These are phyloP conservation scores for Zoysia matrella DNA, from an alignment of 202 grass and related monocot genomes.

Conservation along the genomic window DNA sequence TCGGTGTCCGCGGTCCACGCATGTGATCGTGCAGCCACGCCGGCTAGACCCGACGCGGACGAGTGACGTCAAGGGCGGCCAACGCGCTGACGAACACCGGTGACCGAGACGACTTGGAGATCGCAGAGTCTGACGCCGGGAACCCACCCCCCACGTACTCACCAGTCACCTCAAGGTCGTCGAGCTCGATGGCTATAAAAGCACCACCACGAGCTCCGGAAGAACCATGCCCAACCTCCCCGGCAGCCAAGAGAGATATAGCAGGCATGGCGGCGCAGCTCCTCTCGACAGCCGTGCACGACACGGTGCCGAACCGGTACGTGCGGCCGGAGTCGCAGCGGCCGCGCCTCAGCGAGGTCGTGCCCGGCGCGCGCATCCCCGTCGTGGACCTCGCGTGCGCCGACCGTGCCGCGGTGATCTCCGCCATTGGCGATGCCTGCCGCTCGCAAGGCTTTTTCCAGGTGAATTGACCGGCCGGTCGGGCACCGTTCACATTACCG, in stretches of 20 bases:
- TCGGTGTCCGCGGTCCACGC: background rate
- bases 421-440: slow-evolving; percentile 61
- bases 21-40: background rate
- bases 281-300: slow-evolving; percentile 56
- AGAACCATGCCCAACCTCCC: background rate
- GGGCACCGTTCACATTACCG: background rate
- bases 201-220: background rate
- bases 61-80: background rate
- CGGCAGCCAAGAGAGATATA: background rate
- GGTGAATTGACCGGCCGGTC: slow-evolving; percentile 29
- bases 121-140: no score
- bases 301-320: slow-evolving; percentile 63
- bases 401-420: slow-evolving; percentile 39
- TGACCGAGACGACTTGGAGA: background rate
- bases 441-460: slow-evolving; percentile 77
- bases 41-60: background rate
- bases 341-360: slow-evolving; percentile 60
- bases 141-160: no score
- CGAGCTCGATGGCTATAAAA: background rate
- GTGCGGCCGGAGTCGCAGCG: slow-evolving; percentile 65
- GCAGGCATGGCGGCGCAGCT: slow-evolving; percentile 60
- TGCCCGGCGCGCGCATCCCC: slow-evolving; percentile 63
- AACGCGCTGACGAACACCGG: background rate
- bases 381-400: slow-evolving; percentile 64
- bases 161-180: background rate